Evolutionary conservation across 495 filamentous ascomycete genomes (phyloP), one percentile per base, ranked within the genome.

Genomic region (Daldinia caldariorum): DNA sequence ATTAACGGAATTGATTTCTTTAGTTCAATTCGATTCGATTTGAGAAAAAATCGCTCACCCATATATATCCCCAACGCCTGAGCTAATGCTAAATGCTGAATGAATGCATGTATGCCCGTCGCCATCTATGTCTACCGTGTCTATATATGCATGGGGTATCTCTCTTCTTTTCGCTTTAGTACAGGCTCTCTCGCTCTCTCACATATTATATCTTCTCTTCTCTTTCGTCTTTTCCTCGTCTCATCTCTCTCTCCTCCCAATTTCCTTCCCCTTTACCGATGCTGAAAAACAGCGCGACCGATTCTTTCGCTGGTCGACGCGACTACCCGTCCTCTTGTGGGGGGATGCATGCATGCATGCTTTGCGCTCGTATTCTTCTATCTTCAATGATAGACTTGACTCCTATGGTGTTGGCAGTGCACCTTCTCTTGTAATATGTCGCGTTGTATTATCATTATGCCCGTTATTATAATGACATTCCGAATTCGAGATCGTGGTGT

Each of bases 81-180:
- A 12, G 18, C 43, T 47, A 47, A 47, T 47, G 43, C 43, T 47
- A 14, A 26, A 26, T 26, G 26, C 26, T 26, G 26, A 26, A 26
- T 26, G 26, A 26, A 26, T 43, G 18, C 9, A 47, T 47, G 18
- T 22, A 47, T 47, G 43, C 4, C 16, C 18, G 9, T 47, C 4
- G 43, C 18, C 16, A 16, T 47, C 18, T 22, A 22, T 47, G 18
- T 47, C 43, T 47, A 47, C 22, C 10, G 9, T 26, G 26, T 26
- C 26, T 47, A 16, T 22, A 47, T 47, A 47, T 47, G 18, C 10
- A 22, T 47, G 43, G 43, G 43, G 43, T 47, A 47, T 47, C 43
- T 9, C 5, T 43, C 26, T 26, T 26, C 26, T 26, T 26, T 26
- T 26, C 3, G 26, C 3, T 43, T 22, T 35, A 35, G 43, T 22